A percentile compares a stretch with the other conserved stretches of the same genome.
phyloP scores from a whole-genome alignment of 2,329 filamentous ascomycete species.

The Hymenoscyphus fraxineus region DNA sequence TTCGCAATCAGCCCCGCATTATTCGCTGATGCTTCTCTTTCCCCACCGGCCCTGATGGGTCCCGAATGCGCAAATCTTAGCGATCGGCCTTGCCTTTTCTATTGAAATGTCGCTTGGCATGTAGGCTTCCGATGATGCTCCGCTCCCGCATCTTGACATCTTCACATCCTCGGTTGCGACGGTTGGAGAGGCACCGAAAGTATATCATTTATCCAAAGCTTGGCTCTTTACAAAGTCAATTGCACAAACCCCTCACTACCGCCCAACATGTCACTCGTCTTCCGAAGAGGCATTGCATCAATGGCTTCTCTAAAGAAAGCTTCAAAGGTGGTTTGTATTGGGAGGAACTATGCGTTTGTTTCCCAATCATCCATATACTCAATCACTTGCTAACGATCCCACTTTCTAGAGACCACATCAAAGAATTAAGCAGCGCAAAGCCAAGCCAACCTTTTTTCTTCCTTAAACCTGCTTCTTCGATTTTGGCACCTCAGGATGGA shows the following conservation, averaged over 20 bases:
- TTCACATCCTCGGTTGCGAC: too few species aligned
- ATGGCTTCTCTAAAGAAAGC: slow-evolving; percentile 49
- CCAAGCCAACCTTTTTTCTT: slow-evolving; percentile 99
- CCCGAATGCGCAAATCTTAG: too few species aligned
- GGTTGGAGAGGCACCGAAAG: too few species aligned
- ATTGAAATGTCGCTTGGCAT: too few species aligned
- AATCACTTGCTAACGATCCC: slow-evolving; percentile 10
- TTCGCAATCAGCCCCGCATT: too few species aligned
- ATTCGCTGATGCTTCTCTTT: too few species aligned
- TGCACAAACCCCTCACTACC: slow-evolving; percentile 1
- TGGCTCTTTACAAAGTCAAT: slow-evolving; percentile 6
- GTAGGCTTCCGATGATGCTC: neutral
- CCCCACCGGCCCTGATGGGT: too few species aligned
- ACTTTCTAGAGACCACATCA: slow-evolving; percentile 73
- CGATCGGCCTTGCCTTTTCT: too few species aligned
- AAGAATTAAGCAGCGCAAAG: slow-evolving; percentile 79
- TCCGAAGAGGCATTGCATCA: slow-evolving; percentile 33
- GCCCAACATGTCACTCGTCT: slow-evolving; percentile 30
- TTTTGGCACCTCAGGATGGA: slow-evolving; percentile 63
- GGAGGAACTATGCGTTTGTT: slow-evolving; percentile 88
- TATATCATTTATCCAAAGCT: neutral
- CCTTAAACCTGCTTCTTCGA: slow-evolving; percentile 86
- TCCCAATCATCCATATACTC: slow-evolving; percentile 10
- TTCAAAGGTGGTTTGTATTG: slow-evolving; percentile 71
- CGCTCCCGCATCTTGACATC: neutral